Percentiles rank a stretch among this genome's conserved stretches.
These are phyloP conservation scores for Schizothecium vesticola DNA, from an alignment of 495 filamentous ascomycete genomes.

Conservation along the genomic window DNA sequence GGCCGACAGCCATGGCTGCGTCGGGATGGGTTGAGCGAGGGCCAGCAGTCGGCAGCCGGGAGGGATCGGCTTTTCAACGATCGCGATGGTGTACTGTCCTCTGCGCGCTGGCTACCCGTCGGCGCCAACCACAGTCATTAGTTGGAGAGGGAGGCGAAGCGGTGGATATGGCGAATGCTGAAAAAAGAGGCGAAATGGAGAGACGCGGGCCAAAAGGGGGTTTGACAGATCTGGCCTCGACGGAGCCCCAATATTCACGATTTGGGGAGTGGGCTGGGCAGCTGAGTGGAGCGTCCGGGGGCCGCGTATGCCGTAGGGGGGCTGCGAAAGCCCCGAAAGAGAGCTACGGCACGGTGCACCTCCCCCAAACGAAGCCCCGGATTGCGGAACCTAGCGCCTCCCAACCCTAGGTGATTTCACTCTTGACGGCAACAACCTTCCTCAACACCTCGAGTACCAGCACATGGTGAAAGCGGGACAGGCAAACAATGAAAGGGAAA, in stretches of 20 bases:
- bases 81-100: neutral
- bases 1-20: slow-evolving; percentile 23
- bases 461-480: no score
- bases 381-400: neutral
- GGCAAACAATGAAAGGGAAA: neutral
- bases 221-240: neutral
- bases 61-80: neutral
- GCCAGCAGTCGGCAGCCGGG: neutral
- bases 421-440: neutral
- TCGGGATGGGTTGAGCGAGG: slow-evolving; percentile 7
- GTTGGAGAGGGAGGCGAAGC: neutral
- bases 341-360: neutral
- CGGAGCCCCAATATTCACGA: neutral
- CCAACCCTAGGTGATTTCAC: neutral
- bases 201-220: neutral
- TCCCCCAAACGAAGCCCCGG: neutral
- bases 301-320: neutral
- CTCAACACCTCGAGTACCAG: neutral
- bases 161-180: neutral
- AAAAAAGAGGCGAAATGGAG: slow-evolving; percentile 2
- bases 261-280: neutral
- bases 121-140: slow-evolving; percentile 12
- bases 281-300: neutral
- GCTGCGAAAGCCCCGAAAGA: neutral
- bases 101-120: slow-evolving; percentile 15